These are phyloP conservation scores for Cornus suecica DNA, from an alignment of 148 eudicot genomes.

Conservation along the genomic window DNA sequence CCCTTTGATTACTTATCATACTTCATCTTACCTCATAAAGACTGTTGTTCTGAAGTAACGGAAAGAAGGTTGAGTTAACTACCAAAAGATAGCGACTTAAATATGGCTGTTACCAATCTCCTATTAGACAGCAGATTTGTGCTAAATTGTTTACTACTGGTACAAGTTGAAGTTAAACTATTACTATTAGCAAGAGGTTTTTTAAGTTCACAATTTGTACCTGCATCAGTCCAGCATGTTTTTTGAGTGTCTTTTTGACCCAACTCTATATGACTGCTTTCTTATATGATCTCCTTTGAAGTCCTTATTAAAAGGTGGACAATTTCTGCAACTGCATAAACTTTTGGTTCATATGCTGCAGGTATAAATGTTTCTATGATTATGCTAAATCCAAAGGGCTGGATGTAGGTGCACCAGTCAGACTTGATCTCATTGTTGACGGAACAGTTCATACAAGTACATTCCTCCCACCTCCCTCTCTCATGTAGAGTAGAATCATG, in stretches of 20 bases:
- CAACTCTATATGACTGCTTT: not conserved
- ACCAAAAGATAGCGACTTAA: too few species aligned
- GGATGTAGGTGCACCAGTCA: constrained; percentile 67
- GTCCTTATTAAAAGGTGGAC: not conserved
- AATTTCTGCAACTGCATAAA: not conserved
- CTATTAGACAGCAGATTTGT: too few species aligned
- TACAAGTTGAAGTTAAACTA: not conserved
- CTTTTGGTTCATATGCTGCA: constrained; percentile 21
- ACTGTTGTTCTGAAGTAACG: not conserved
- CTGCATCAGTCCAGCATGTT: too few species aligned
- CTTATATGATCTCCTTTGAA: not conserved
- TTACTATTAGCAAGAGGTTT: not conserved
- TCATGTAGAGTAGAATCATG: not conserved
- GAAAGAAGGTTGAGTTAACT: too few species aligned
- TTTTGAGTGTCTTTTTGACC: not conserved
- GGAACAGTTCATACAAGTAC: constrained; percentile 98
- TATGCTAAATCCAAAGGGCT: constrained; percentile 74
- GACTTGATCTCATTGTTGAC: constrained; percentile 88
- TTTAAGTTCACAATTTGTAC: not conserved
- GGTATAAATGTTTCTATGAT: constrained; percentile 87
- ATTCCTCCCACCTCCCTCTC: not conserved
- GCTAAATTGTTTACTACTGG: not conserved
- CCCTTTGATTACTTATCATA: not conserved
- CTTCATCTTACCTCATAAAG: too few species aligned
- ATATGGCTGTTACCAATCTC: too few species aligned